Base-by-base conservation (phyloP, 2,329 filamentous ascomycete genomes). In the Nothopassalora personata region DNA sequence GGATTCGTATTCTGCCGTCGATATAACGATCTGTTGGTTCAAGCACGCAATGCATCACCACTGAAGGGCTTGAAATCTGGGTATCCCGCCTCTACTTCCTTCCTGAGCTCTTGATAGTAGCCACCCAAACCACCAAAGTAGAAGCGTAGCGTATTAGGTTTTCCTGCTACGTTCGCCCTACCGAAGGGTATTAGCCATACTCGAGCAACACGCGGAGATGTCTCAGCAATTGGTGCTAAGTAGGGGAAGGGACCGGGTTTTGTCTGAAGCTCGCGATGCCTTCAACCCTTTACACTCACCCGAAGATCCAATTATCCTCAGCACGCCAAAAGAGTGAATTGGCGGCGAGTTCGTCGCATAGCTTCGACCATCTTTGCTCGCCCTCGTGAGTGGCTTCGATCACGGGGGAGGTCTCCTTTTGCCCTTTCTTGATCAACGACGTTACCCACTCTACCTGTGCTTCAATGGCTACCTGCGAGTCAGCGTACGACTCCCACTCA, bases 391-490 rank as follows among this genome's bases (percentile, higher is more conserved):
- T 58, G 13, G 66, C 69, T 57, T 73, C 70, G 13, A 71, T 65
- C 8, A 68, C 59, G 45, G 50, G 61, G 15, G 43, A 57, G 19
- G 33, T 11, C 18, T 28, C 57, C 28, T 60, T 61, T 46, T 69
- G 64, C 5, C 67, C 67, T 47, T 53, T 36, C 51, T n/a, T 55
- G 31, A 71, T 67, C 13, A 59, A 58, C 4, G 60, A 57, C 5
- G 66, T 63, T 30, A 69, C 60, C 30, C 67, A 67, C 33, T 75
- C 68, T 4, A 73, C 72, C 18, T 74, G 63, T 23, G 63, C 58
- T 59, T 76, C 74, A 39, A 75, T 70, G 1, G 69, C 67, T 15
- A 69, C 15, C n/a, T 9, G 7, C 8, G 18, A 15, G 28, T 49
- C 46, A 49, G 39, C 39, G 7, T 15, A 43, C 5, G 7, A 7